Evolutionary conservation across 2,329 filamentous ascomycete species (phyloP), one percentile per base, ranked within the genome.

Genomic region (Cercospora sesami): DNA sequence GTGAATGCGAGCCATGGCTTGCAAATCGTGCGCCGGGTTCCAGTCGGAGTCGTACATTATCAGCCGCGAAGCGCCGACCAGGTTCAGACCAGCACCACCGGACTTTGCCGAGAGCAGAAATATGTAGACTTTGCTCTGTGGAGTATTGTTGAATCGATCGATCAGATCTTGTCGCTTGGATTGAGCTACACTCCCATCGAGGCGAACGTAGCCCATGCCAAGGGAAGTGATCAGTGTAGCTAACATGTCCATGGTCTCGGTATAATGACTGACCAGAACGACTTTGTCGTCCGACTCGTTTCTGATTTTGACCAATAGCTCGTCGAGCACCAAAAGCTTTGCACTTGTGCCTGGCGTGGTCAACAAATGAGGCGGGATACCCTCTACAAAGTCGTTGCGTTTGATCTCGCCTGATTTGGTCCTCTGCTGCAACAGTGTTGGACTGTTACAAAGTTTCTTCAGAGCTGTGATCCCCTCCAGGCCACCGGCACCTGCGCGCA

Each of bases 231-330:
- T 82, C 1, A 91, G 83, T 3, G 83, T 84, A 53, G 85, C 86
- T 4, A 92, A 84, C 69, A 92, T 83, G 72, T 90, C 88, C 9
- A 92, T 83, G 0, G 90, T 92, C 9, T 88, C 87, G 0, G 90
- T 92, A 76, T 91, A 92, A 75, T 92, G 91, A 21, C 89, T 91
- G n/a, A 92, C 89, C 8, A 92, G 82, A 9, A 92, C 89, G 26
- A 92, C 86, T 74, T 92, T 92, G 73, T 92, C 90, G 1, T 84
- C 80, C 0, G 89, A 91, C 0, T 82, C 86, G 1, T 81, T 84
- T 60, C 84, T 85, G 26, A 92, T 83, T 10, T 83, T 83, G 71
- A 89, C 84, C 1, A 92, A 79, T 8, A 92, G 81, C 63, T 86
- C 84, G 74, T 92, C 89, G 2, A 92, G 81, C 1, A 91, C 86